phyloP scores from a whole-genome alignment of 1,284 basidiomycete species.

The Somion occarium region DNA sequence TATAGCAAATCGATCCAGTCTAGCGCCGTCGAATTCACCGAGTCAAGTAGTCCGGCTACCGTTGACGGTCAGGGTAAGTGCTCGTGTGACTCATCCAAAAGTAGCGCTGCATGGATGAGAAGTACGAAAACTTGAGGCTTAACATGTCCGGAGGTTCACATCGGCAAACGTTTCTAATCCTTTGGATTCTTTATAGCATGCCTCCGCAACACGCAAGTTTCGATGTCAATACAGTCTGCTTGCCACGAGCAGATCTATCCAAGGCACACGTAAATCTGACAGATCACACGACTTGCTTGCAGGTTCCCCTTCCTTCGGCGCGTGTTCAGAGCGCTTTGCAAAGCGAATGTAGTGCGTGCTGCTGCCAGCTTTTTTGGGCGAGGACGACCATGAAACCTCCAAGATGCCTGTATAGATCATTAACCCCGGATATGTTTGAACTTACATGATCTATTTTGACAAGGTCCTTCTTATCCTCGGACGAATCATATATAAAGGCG shows the following conservation, averaged over 20 bases:
- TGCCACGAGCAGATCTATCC: neutral
- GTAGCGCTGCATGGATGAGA: too few species aligned
- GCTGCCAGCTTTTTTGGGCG: neutral
- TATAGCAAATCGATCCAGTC: too few species aligned
- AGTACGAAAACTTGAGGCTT: too few species aligned
- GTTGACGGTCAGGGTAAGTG: too few species aligned
- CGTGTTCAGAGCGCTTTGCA: neutral
- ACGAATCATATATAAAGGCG: neutral
- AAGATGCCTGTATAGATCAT: neutral
- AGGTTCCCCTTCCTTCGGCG: conserved; percentile 4
- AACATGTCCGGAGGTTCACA: too few species aligned
- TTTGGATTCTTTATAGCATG: too few species aligned
- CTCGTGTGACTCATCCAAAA: too few species aligned
- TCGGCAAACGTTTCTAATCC: too few species aligned
- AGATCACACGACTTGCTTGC: conserved; percentile 6
- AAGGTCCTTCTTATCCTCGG: neutral
- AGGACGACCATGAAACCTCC: neutral
- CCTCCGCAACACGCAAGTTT: too few species aligned
- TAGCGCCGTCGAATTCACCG: too few species aligned
- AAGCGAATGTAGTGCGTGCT: neutral
- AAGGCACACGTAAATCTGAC: conserved; percentile 1
- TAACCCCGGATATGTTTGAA: neutral
- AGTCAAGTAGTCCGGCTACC: too few species aligned
- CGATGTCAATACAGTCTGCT: neutral
- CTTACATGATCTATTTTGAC: neutral